phyloP scores from a whole-genome alignment of 495 filamentous ascomycete species.

The Penicillium maclennaniae region DNA sequence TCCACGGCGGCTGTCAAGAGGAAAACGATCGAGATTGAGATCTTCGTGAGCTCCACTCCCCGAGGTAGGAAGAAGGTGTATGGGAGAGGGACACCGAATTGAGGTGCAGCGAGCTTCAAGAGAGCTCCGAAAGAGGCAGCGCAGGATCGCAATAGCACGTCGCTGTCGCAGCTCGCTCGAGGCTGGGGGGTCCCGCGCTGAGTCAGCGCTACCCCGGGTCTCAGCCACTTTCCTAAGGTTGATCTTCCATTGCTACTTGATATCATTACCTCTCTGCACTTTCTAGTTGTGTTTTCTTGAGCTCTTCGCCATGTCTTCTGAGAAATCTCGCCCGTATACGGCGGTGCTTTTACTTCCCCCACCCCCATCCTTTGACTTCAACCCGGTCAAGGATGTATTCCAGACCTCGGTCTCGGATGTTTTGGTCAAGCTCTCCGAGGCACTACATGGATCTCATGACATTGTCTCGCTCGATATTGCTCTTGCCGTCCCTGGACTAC shows the following conservation, averaged over 20 bases:
- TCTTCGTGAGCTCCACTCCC: constrained; percentile 25
- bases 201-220: constrained; percentile 13
- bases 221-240: not conserved
- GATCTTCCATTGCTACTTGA: not conserved
- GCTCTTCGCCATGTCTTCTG: constrained; percentile 24
- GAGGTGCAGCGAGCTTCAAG: not conserved
- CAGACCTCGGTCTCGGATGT: constrained; percentile 34
- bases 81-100: constrained; percentile 10
- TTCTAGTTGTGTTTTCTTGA: not conserved
- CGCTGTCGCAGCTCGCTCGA: constrained; percentile 5
- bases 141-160: not conserved
- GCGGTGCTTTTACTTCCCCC: constrained; percentile 47
- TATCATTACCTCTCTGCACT: not conserved
- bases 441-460: constrained; percentile 25
- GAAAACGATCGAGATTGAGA: constrained; percentile 12
- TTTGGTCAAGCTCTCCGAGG: constrained; percentile 26
- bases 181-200: constrained; percentile 18
- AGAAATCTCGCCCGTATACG: constrained; percentile 24
- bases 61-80: constrained; percentile 4
- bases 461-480: constrained; percentile 44
- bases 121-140: not conserved
- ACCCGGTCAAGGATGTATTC: constrained; percentile 39
- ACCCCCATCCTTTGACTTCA: constrained; percentile 39
- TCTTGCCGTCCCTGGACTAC: constrained; percentile 37
- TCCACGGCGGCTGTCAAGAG: constrained; percentile 10